phyloP scores from a whole-genome alignment of 1,139 yeast species.

The Yueomyces sp. region DNA sequence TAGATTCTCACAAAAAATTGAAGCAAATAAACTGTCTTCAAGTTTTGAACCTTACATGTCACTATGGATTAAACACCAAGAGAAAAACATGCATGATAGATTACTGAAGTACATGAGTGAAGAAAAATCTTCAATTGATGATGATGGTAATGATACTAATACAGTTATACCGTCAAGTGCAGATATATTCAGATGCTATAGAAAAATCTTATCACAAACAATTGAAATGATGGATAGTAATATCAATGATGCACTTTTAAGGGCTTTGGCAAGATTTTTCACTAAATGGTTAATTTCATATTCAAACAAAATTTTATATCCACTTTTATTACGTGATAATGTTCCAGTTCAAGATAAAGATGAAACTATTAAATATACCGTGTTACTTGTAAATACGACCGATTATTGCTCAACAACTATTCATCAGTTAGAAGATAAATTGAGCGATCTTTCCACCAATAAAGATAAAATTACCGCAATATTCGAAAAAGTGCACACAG shows the following conservation, averaged over 20 bases:
- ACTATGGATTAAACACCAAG: constrained; percentile 85
- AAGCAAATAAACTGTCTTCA: constrained; percentile 41
- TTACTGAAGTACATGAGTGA: constrained; percentile 45
- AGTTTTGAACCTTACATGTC: constrained; percentile 73
- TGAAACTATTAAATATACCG: constrained; percentile 56
- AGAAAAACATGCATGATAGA: constrained; percentile 45
- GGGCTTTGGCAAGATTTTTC: constrained; percentile 45
- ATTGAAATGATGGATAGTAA: constrained; percentile 41
- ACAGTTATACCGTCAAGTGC: constrained; percentile 73
- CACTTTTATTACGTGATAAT: constrained; percentile 35
- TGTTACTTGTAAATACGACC: constrained; percentile 73
- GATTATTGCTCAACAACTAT: constrained; percentile 78
- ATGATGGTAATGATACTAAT: constrained; percentile 30
- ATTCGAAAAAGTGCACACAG: constrained; percentile 45
- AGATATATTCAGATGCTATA: constrained; percentile 67
- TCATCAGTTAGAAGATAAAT: constrained; percentile 58
- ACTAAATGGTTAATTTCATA: constrained; percentile 57
- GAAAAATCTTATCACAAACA: constrained; percentile 63
- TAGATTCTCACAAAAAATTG: constrained; percentile 30
- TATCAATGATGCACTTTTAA: constrained; percentile 15
- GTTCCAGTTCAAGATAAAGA: constrained; percentile 27
- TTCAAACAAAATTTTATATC: constrained; percentile 44
- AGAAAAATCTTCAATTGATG: constrained; percentile 24
- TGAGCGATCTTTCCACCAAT: constrained; percentile 37
- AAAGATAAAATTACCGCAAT: constrained; percentile 21